phyloP scores from a whole-genome alignment of 2,329 filamentous ascomycete species.

The Talaromyces sp. region DNA sequence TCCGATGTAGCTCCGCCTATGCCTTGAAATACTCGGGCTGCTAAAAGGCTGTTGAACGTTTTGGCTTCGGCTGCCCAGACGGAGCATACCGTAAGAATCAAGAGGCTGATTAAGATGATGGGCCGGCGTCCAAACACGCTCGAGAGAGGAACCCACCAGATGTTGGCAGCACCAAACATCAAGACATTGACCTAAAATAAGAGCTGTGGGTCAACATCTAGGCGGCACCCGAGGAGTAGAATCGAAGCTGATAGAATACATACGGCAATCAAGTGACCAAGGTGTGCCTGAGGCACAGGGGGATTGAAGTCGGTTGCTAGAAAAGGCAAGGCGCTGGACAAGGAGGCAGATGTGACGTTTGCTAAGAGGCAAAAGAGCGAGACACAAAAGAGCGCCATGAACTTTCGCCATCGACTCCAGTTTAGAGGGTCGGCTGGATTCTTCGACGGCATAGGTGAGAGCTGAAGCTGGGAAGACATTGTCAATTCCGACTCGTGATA shows the following conservation, averaged over 20 bases:
- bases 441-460: not conserved
- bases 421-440: not conserved
- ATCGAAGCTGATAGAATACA: not conserved
- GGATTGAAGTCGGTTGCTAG: not conserved
- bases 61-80: not conserved
- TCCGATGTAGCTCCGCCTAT: not conserved
- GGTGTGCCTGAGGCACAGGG: not conserved
- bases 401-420: not conserved
- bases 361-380: not conserved
- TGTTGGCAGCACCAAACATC: not conserved
- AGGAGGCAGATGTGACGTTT: not conserved
- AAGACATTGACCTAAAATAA: not conserved
- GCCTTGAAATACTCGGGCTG: not conserved
- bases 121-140: not conserved
- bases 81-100: not conserved
- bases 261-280: not conserved
- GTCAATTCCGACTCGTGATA: not conserved
- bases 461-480: not conserved
- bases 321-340: not conserved
- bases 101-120: not conserved
- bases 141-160: not conserved
- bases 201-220: not conserved
- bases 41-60: not conserved
- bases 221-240: not conserved
- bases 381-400: not conserved